A percentile compares a stretch with the other conserved stretches of the same genome.
Evolutionary conservation across 164 flowering plant species (phyloP).

Genomic region (Magnolia changhungtana): DNA sequence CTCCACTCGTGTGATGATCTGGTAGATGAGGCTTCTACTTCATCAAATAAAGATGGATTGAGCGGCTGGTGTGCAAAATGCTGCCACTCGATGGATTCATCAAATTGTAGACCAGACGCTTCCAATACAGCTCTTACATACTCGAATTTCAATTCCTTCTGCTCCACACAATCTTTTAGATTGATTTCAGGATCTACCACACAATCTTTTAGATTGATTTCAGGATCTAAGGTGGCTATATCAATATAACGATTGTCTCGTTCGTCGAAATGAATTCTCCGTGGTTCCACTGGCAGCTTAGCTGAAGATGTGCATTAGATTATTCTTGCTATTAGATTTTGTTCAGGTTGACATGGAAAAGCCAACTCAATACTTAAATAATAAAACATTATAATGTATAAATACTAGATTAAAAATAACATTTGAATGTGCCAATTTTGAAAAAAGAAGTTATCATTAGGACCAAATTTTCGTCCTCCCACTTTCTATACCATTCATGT

Average conservation of each 20-base stretch:
- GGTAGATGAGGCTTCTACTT: conserved; percentile 45
- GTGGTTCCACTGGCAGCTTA: conserved; percentile 47
- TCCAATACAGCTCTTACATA: conserved; percentile 58
- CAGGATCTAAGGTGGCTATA: conserved; percentile 14
- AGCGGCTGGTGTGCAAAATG: conserved; percentile 50
- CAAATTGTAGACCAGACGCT: conserved; percentile 51
- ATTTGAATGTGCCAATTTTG: not conserved
- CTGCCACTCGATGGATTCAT: conserved; percentile 41
- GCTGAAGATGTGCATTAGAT: conserved; percentile 31
- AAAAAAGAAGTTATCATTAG: no score
- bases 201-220: conserved; percentile 20
- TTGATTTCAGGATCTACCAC: conserved; percentile 12
- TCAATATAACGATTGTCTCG: conserved; percentile 18
- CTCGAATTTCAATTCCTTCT: conserved; percentile 40
- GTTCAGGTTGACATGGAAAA: not conserved
- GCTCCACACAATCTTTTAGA: conserved; percentile 28
- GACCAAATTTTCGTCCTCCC: no score
- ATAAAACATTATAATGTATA: no score
- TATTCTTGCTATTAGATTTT: conserved; percentile 4
- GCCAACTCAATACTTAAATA: not conserved
- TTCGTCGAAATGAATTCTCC: conserved; percentile 57
- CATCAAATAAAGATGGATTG: conserved; percentile 49
- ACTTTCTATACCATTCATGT: no score
- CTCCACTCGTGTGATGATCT: conserved; percentile 40
- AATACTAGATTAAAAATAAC: not conserved